Evolutionary conservation across 352 stramenopile genomes (phyloP).

Genomic region (Phytophthora megakarya): DNA sequence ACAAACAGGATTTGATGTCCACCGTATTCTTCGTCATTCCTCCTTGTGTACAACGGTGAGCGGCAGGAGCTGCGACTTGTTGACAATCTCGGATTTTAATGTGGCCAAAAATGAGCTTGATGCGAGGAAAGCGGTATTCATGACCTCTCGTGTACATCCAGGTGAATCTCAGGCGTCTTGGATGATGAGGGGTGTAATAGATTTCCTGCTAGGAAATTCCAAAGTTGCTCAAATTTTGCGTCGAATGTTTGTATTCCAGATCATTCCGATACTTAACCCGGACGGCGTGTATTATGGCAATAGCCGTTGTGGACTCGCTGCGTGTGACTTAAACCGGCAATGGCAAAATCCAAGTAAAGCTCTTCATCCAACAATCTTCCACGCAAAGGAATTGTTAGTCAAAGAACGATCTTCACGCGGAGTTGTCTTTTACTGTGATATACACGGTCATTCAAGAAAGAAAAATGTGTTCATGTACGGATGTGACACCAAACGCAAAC

Average conservation of each 20-base stretch:
- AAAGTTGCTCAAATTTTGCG: conserved; percentile 71
- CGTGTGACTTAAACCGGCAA: conserved; percentile 88
- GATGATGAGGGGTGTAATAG: conserved; percentile 94
- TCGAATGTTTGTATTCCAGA: conserved; percentile 90
- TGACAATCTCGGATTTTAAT: conserved; percentile 77
- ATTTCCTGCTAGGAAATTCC: conserved; percentile 84
- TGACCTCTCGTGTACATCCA: conserved; percentile 90
- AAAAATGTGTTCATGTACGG: conserved; percentile 96
- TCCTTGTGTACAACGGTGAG: conserved; percentile 66
- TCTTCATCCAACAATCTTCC: conserved; percentile 89
- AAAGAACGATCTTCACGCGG: conserved; percentile 55
- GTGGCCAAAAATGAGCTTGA: conserved; percentile 36
- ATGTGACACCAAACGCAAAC: conserved; percentile 89
- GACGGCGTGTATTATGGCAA: conserved; percentile 94
- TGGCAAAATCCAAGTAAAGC: conserved; percentile 76
- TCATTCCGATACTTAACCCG: conserved; percentile 95
- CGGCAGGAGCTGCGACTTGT: conserved; percentile 64
- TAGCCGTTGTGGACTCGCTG: conserved; percentile 86
- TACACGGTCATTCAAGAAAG: conserved; percentile 93
- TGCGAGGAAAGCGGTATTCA: conserved; percentile 57
- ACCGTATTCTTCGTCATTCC: conserved; percentile 46
- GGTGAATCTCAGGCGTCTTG: conserved; percentile 92
- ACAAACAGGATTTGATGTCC: too few relatives aligned
- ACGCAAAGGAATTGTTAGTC: conserved; percentile 83
- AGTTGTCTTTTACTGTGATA: conserved; percentile 88